Conservation (phyloP, 768 basidiomycete species). For the Boletus rubroflammeus region DNA sequence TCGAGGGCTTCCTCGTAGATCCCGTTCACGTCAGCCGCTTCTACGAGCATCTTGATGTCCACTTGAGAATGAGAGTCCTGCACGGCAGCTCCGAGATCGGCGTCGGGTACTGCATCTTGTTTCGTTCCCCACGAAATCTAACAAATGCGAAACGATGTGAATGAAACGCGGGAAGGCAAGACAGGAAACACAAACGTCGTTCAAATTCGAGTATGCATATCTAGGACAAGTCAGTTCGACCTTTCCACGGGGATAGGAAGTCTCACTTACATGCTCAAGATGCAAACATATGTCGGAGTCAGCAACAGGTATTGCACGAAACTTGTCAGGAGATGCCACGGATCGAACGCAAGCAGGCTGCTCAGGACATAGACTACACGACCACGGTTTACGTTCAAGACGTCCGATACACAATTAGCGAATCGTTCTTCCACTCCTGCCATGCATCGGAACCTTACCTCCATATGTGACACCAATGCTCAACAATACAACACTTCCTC, state of each 20-base stretch:
- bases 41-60: constrained; percentile 81
- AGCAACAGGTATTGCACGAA: constrained; percentile 86
- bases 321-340: constrained; percentile 94
- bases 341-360: constrained; percentile 84
- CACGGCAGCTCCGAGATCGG: constrained; percentile 79
- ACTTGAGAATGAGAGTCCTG: constrained; percentile 80
- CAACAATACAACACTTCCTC: constrained; percentile 71
- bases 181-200: constrained; percentile 52
- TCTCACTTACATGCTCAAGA: constrained; percentile 65
- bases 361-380: constrained; percentile 68
- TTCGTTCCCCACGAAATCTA: constrained; percentile 98
- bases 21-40: constrained; percentile 76
- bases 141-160: neutral
- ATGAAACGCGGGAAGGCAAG: constrained; percentile 11
- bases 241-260: neutral
- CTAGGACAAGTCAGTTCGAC: constrained; percentile 38
- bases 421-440: neutral
- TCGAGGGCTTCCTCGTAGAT: constrained; percentile 82
- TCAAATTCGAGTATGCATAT: constrained; percentile 82
- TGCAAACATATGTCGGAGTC: constrained; percentile 76
- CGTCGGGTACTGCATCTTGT: constrained; percentile 67
- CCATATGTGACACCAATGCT: constrained; percentile 87
- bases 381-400: neutral
- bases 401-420: neutral
- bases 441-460: constrained; percentile 40